These are phyloP conservation scores for Boletus pseudopeckii DNA, from an alignment of 768 basidiomycete species.

Conservation along the genomic window DNA sequence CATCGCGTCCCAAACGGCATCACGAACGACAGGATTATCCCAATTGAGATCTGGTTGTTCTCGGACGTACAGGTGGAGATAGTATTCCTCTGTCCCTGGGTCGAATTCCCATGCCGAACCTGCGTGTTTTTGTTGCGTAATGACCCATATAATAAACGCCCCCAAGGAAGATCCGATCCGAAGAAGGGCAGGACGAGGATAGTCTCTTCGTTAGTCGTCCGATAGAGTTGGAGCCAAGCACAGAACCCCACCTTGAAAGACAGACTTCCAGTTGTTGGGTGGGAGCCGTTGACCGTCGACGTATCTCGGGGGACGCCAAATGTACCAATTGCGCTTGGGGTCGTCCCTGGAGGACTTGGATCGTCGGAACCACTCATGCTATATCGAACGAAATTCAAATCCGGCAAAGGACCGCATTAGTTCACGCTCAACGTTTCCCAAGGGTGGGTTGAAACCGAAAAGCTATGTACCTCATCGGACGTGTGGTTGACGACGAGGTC, in stretches of 20 bases:
- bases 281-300: conserved; percentile 51
- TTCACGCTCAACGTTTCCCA: neutral
- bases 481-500: conserved; percentile 77
- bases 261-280: conserved; percentile 73
- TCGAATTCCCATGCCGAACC: conserved; percentile 74
- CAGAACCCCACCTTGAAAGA: conserved; percentile 52
- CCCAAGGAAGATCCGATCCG: conserved; percentile 5
- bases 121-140: conserved; percentile 19
- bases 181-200: neutral
- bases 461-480: conserved; percentile 51
- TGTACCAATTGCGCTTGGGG: conserved; percentile 73
- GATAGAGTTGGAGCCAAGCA: neutral
- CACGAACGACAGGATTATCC: conserved; percentile 61
- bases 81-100: conserved; percentile 61
- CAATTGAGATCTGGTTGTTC: conserved; percentile 79
- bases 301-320: conserved; percentile 64
- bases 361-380: conserved; percentile 73
- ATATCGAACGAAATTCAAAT: neutral
- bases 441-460: neutral
- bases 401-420: neutral
- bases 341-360: conserved; percentile 48
- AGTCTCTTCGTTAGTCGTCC: neutral
- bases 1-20: conserved; percentile 63
- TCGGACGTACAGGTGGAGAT: conserved; percentile 62
- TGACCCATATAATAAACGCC: neutral